These are phyloP conservation scores for Sporothrix luriei DNA, from an alignment of 2,329 filamentous ascomycete genomes.

Conservation along the genomic window DNA sequence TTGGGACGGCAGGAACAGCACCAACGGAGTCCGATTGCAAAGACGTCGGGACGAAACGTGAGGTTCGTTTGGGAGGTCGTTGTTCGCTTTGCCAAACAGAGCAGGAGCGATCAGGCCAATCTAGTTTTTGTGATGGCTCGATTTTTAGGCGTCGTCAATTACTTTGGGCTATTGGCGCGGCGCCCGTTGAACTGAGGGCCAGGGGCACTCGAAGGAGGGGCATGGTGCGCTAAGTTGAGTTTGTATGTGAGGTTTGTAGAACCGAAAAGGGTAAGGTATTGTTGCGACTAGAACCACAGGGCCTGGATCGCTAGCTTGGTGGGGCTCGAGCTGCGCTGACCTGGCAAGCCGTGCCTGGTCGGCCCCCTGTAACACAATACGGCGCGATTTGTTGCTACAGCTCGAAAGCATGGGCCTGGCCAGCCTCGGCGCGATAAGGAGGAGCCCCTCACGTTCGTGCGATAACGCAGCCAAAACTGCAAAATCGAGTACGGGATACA, in stretches of 20 bases:
- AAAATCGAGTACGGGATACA: not conserved
- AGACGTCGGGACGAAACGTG: not conserved
- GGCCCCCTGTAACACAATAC: not conserved
- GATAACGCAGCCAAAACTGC: slow-evolving; percentile 24
- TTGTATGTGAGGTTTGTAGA: slow-evolving; percentile 1
- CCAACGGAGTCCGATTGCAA: not conserved
- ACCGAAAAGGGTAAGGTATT: slow-evolving; percentile 24
- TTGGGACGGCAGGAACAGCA: slow-evolving; percentile 13
- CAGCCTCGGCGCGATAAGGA: slow-evolving; percentile 8
- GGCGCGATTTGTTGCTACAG: not conserved
- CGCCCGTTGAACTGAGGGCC: not conserved
- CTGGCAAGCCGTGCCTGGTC: not conserved
- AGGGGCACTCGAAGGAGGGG: slow-evolving; percentile 23
- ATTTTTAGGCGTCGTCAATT: not conserved
- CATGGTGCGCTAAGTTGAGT: not conserved
- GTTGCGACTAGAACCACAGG: slow-evolving; percentile 1
- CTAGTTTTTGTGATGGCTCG: slow-evolving; percentile 10
- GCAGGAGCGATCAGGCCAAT: slow-evolving; percentile 12
- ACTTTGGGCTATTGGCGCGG: not conserved
- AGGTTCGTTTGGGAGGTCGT: not conserved
- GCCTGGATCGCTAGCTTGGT: slow-evolving; percentile 8
- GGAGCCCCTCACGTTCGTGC: slow-evolving; percentile 22
- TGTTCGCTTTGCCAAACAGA: slow-evolving; percentile 14
- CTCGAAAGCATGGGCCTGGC: slow-evolving; percentile 10
- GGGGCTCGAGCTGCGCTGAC: slow-evolving; percentile 4